Percentiles rank a stretch among this genome's conserved stretches.
Evolutionary conservation across 1,284 basidiomycete genomes (phyloP).

Genomic region (Rhizopogon parksii): DNA sequence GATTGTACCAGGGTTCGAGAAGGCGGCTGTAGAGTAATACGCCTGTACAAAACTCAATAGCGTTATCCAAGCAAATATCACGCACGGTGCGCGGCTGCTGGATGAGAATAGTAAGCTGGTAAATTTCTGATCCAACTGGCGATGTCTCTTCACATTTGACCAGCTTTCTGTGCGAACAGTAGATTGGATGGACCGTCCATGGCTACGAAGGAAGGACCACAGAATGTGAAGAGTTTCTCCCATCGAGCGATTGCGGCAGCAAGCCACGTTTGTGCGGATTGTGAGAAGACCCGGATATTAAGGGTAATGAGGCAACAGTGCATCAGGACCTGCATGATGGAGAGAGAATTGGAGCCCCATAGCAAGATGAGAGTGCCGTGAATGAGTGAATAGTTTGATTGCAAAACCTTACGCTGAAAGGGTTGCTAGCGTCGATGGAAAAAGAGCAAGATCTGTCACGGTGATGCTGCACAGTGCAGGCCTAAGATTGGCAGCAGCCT

Average conservation of each 20-base stretch:
- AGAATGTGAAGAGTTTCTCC: slow-evolving; percentile 46
- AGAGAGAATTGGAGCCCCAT: slow-evolving; percentile 59
- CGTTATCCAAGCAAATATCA: slow-evolving; percentile 15
- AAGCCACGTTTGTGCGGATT: slow-evolving; percentile 49
- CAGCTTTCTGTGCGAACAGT: too few relatives aligned
- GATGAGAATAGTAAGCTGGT: too few relatives aligned
- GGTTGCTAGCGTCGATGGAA: slow-evolving; percentile 75
- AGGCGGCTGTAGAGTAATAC: slow-evolving; percentile 52
- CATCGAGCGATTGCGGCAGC: slow-evolving; percentile 58
- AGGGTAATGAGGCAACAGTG: slow-evolving; percentile 77
- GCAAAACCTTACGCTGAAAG: slow-evolving; percentile 53
- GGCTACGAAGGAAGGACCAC: slow-evolving; percentile 70
- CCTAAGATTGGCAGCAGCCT: slow-evolving; percentile 32
- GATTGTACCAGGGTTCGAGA: slow-evolving; percentile 44
- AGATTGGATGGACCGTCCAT: slow-evolving; percentile 52
- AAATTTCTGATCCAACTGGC: too few relatives aligned
- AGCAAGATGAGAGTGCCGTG: slow-evolving; percentile 65
- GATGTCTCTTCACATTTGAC: too few relatives aligned
- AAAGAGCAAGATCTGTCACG: slow-evolving; percentile 74
- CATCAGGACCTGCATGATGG: slow-evolving; percentile 71
- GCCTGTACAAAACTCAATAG: slow-evolving; percentile 38
- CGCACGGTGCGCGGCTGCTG: slow-evolving; percentile 58
- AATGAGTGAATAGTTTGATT: slow-evolving; percentile 66
- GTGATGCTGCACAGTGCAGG: too few relatives aligned
- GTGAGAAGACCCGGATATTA: slow-evolving; percentile 55